Evolutionary conservation across 768 basidiomycete species (phyloP), one percentile per base, ranked within the genome.

Genomic region (button mushroom (Agaricus bisporus)): DNA sequence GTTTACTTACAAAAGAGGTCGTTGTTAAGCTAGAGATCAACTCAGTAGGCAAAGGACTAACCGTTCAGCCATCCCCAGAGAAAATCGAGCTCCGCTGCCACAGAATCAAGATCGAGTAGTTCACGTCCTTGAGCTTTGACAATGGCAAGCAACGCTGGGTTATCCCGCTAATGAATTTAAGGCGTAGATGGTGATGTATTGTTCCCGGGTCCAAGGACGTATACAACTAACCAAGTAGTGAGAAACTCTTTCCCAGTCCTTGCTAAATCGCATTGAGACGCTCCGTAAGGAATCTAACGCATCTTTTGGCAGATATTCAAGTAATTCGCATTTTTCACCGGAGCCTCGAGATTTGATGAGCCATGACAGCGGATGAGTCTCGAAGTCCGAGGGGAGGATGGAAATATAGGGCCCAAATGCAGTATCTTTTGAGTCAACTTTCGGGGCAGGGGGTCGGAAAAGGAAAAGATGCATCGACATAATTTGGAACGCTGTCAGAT

Each of bases 51-150:
- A 54, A 54, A 50, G 32, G 28, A 64, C 75, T 55, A 59, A 89
- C 94, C 91, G 63, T 85, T 95, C 9, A 98, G 75, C 94, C 95
- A 98, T 1, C 81, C 92, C 92, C 95, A 97, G 3, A 91, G 65
- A 59, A 82, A 90, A 60, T 84, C 77, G 35, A 63, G 66, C 43
- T 71, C 61, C n/a, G 61, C 45, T 10, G 52, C 38, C n/a, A 61
- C 61, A 8, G 54, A 58, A 28, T 56, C 53, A 2, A 51, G 35
- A 26, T 49, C 48, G 26, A 20, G 46, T 12, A 49, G 42, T 38
- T 43, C 48, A 25, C 38, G 45, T 14, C 36, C 51, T 35, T 6
- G 55, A 17, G 43, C 47, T 49, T 48, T 53, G 44, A 56, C 49
- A 42, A 25, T n/a, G 14, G 25, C 41, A 12, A 50, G 29, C n/a